Evolutionary conservation across 192 early-diverging fungal genomes (phyloP).

Genomic region (Thamnidium elegans): DNA sequence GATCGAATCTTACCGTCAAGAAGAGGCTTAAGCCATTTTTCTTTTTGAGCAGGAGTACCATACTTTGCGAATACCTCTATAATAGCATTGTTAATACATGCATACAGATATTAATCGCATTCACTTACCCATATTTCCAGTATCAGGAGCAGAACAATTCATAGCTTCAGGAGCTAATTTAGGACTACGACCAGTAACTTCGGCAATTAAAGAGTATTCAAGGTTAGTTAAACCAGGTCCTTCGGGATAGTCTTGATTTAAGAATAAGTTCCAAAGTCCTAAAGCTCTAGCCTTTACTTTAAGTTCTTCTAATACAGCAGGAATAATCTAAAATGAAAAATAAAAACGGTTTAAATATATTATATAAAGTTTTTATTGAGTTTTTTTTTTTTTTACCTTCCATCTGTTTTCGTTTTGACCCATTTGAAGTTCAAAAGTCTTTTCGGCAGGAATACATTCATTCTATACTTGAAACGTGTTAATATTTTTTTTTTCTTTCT

Average conservation of each 20-base stretch:
- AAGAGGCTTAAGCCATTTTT: slow-evolving; percentile 74
- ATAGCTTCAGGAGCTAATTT: slow-evolving; percentile 85
- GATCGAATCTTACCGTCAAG: slow-evolving; percentile 91
- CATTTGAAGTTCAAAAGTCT: slow-evolving; percentile 68
- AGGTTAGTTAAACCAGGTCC: slow-evolving; percentile 89
- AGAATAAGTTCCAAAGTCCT: slow-evolving; percentile 96
- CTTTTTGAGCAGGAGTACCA: slow-evolving; percentile 81
- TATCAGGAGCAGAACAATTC: slow-evolving; percentile 95
- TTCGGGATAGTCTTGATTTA: slow-evolving; percentile 76
- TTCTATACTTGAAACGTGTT: slow-evolving; percentile 40
- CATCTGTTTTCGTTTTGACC: slow-evolving; percentile 77
- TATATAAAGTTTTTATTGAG: background rate
- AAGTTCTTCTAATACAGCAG: slow-evolving; percentile 83
- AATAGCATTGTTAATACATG: background rate
- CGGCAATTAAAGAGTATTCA: slow-evolving; percentile 92
- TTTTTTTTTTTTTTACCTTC: slow-evolving; percentile 55
- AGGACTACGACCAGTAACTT: slow-evolving; percentile 80
- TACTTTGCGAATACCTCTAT: slow-evolving; percentile 94
- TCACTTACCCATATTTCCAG: slow-evolving; percentile 84
- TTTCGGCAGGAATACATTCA: slow-evolving; percentile 95
- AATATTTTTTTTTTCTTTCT: background rate
- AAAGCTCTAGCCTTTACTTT: slow-evolving; percentile 82
- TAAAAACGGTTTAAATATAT: background rate
- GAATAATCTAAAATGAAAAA: slow-evolving; percentile 73
- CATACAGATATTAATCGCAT: background rate